These are phyloP conservation scores for Solanum medicagineum DNA, from an alignment of 257 asterid genomes.

Conservation along the genomic window DNA sequence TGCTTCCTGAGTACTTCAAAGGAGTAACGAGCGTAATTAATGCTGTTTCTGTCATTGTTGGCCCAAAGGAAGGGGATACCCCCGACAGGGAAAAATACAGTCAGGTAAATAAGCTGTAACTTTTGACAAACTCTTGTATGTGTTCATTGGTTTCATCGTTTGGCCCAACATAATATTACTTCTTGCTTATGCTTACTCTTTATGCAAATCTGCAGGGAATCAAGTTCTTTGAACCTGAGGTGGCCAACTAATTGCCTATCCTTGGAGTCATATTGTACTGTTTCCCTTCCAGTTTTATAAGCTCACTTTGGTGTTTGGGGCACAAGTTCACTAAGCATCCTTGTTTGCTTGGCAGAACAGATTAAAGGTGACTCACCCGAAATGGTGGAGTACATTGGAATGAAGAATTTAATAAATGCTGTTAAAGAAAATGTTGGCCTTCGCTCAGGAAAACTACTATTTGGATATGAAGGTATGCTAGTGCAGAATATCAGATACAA, in stretches of 20 bases:
- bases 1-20: constrained; percentile 68
- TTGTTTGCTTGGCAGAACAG: constrained; percentile 36
- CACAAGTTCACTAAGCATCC: not conserved
- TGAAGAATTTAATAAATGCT: constrained; percentile 63
- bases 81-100: constrained; percentile 93
- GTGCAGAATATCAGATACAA: not conserved
- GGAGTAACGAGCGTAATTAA: constrained; percentile 75
- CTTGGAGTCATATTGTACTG: constrained; percentile 4
- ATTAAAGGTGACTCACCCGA: constrained; percentile 96
- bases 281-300: not conserved
- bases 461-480: constrained; percentile 71
- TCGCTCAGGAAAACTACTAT: constrained; percentile 57
- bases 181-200: not conserved
- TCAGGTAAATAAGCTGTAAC: constrained; percentile 38
- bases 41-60: constrained; percentile 88
- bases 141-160: not conserved
- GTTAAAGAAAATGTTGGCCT: constrained; percentile 72
- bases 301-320: not conserved
- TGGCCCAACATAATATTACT: not conserved
- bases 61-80: constrained; percentile 99
- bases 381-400: constrained; percentile 90
- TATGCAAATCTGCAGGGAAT: constrained; percentile 53
- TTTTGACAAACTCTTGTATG: not conserved
- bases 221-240: constrained; percentile 99
- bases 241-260: constrained; percentile 25